Evolutionary conservation across 225 moss, liverwort and hornwort species (phyloP).

Genomic region (Neckera pumila): DNA sequence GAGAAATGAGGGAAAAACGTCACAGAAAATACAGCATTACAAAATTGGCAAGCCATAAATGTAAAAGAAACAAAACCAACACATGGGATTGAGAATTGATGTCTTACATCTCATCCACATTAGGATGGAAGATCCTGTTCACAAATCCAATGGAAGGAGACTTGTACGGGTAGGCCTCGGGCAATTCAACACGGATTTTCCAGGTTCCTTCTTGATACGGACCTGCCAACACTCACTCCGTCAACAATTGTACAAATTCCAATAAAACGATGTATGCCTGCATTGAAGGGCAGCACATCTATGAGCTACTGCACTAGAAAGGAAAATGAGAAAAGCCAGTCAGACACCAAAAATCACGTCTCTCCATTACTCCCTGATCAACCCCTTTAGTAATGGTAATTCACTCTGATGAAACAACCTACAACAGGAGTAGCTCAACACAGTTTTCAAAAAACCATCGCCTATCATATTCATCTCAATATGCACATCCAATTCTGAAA

Average conservation of each 20-base stretch:
- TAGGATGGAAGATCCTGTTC: slow-evolving; percentile 92
- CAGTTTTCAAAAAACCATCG: neutral
- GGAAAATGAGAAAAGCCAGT: neutral
- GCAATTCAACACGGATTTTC: slow-evolving; percentile 94
- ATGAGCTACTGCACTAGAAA: neutral
- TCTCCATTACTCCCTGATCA: neutral
- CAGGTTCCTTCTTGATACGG: slow-evolving; percentile 89
- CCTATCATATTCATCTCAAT: neutral
- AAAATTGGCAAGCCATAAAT: neutral
- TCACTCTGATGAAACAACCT: neutral
- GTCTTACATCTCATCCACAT: slow-evolving; percentile 87
- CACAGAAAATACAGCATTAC: neutral
- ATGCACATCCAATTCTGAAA: neutral
- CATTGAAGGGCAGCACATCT: neutral
- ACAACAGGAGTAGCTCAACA: neutral
- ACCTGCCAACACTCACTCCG: slow-evolving; percentile 30
- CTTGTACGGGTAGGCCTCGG: slow-evolving; percentile 92
- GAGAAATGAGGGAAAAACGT: neutral
- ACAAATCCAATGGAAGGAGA: slow-evolving; percentile 94
- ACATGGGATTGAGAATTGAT: neutral
- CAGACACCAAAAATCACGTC: neutral
- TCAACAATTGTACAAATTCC: neutral
- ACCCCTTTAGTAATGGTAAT: neutral
- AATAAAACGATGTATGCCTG: neutral
- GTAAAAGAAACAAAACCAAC: neutral